These are phyloP conservation scores for Starmerella khaoyaiensis DNA, from an alignment of 805 yeast genomes.

Conservation along the genomic window DNA sequence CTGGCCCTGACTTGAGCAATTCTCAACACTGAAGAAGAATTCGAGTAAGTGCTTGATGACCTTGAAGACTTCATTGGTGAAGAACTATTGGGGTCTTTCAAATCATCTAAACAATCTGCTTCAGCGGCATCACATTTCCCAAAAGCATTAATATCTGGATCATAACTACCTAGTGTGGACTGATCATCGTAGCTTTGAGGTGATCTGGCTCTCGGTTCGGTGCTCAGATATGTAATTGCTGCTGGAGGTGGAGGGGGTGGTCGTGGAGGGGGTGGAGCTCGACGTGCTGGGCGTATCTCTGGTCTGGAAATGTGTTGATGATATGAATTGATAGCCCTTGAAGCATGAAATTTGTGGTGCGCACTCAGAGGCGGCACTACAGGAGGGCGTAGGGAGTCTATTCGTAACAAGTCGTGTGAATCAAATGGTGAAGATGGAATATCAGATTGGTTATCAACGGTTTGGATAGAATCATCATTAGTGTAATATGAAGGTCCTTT, in stretches of 20 bases:
- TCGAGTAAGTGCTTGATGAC: too few relatives aligned
- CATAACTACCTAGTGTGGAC: too few relatives aligned
- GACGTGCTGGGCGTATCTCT: conserved; percentile 4
- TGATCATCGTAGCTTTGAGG: too few relatives aligned
- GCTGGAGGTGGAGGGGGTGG: not conserved
- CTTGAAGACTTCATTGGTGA: too few relatives aligned
- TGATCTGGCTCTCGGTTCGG: too few relatives aligned
- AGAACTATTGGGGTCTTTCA: too few relatives aligned
- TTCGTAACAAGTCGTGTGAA: conserved; percentile 4
- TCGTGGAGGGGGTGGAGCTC: conserved; percentile 8
- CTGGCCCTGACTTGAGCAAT: too few relatives aligned
- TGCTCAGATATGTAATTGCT: not conserved
- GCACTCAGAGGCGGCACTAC: not conserved
- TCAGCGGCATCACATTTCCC: too few relatives aligned
- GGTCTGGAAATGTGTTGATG: conserved; percentile 6
- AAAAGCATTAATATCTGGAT: too few relatives aligned
- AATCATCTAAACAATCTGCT: too few relatives aligned
- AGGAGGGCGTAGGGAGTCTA: not conserved
- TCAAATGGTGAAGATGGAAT: conserved; percentile 6
- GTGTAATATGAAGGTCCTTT: not conserved
- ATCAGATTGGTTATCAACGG: not conserved
- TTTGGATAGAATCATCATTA: conserved; percentile 2
- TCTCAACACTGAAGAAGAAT: too few relatives aligned
- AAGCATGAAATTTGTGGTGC: too few relatives aligned
- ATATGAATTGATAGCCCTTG: not conserved